These are phyloP conservation scores for Tripterygium wilfordii DNA, from an alignment of 177 flowering plant species.

Conservation along the genomic window DNA sequence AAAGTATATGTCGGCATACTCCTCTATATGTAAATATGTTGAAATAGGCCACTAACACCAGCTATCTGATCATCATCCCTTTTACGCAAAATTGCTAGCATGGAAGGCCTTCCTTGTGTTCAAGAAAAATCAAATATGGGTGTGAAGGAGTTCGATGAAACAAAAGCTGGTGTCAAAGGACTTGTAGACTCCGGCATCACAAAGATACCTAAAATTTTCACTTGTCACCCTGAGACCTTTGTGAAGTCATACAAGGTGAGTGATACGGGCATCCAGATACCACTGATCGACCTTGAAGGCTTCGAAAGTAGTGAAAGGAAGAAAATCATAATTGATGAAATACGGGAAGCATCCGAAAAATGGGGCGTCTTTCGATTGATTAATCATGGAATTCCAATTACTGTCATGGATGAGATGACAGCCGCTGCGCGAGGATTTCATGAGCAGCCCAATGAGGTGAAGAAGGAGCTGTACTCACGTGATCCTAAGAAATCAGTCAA, in stretches of 20 bases:
- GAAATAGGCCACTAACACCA: too few relatives aligned
- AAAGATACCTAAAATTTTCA: slow-evolving; percentile 14
- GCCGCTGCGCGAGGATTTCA: slow-evolving; percentile 10
- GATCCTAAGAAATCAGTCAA: background rate
- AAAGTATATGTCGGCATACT: too few relatives aligned
- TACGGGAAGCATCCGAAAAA: slow-evolving; percentile 11
- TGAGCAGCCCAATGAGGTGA: slow-evolving; percentile 19
- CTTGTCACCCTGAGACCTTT: slow-evolving; percentile 6
- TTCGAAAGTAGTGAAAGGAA: background rate
- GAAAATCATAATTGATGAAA: slow-evolving; percentile 5
- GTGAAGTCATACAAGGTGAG: too few relatives aligned
- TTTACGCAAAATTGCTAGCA: background rate
- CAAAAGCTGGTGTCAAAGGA: slow-evolving; percentile 21
- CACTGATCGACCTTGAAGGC: slow-evolving; percentile 17
- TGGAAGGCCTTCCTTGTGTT: too few relatives aligned
- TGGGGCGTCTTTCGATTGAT: slow-evolving; percentile 25
- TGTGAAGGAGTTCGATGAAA: slow-evolving; percentile 17
- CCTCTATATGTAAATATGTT: too few relatives aligned
- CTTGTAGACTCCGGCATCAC: slow-evolving; percentile 15
- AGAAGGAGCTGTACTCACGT: slow-evolving; percentile 15
- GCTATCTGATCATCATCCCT: too few relatives aligned
- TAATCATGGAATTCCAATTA: slow-evolving; percentile 17
- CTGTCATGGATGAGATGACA: slow-evolving; percentile 14
- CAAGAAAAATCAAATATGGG: slow-evolving; percentile 17
- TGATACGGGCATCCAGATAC: slow-evolving; percentile 17